Base-by-base conservation (phyloP, 768 basidiomycete species). In the Pholiota conissans region DNA sequence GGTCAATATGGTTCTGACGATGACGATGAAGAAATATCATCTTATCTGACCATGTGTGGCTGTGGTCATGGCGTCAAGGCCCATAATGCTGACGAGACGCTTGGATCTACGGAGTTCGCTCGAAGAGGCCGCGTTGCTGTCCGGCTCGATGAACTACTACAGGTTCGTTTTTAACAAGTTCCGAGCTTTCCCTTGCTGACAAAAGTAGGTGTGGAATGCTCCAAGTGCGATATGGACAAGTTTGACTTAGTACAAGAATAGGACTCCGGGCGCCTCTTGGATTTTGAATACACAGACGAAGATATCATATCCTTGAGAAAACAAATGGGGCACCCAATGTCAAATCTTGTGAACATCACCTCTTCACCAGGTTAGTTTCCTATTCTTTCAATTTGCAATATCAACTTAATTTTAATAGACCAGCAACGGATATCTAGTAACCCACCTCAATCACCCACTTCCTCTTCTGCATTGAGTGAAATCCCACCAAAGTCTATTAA, bases 91-190 rank as follows among this genome's bases (percentile, higher is more conserved):
- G 79, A 87, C 65, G 78, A 82, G 61, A 71, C 72, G 49, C 69
- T 90, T 29, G 85, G 84, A 57, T 77, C 75, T 49, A 79, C 81
- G 47, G 89, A 93, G 71, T 87, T 88, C 70, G 70, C 74, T n/a
- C 81, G 94, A 37, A 80, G 90, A 69, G 84, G 80, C 40, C 86
- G 85, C 56, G 83, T 91, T 10, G 93, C 91, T 3, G 82, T 87
- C 51, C 83, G 89, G 56, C 79, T 95, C 52, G 94, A 95, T 66
- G 91, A 93, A 70, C 69, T 90, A 54, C 73, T 95, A 47, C 83
- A 93, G 82, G 93, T 91, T 61, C 61, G 86, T 65, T 34, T 24
- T 42, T 58, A 45, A 45, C 40, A 51, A 32, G 24, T 53, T 39
- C 46, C 40, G 24, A n/a, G 45, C 56, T 18, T 54, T 42, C 39